These are phyloP conservation scores for Brassica juncea DNA, from an alignment of 345 rosid genomes.

Conservation along the genomic window DNA sequence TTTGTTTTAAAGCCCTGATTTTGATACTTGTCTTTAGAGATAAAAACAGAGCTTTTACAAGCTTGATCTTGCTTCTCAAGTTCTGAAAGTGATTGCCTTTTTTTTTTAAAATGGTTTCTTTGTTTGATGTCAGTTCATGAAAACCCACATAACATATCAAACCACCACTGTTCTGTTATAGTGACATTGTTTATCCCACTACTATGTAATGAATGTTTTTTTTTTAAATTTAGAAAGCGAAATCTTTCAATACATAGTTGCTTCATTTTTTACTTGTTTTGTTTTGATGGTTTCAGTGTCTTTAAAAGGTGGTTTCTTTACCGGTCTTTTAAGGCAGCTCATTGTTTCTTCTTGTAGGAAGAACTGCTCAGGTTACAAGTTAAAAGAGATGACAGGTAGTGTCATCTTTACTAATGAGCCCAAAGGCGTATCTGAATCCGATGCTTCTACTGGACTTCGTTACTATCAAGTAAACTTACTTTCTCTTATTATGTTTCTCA, in stretches of 20 bases:
- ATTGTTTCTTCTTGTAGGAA: conserved; percentile 44
- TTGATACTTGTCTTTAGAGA: neutral
- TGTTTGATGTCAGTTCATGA: conserved; percentile 22
- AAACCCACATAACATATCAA: conserved; percentile 35
- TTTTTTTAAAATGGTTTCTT: neutral
- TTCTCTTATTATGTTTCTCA: neutral
- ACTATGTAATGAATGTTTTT: neutral
- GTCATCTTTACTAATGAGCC: conserved; percentile 59
- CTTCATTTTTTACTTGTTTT: neutral
- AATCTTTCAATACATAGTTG: neutral
- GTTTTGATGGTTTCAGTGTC: neutral
- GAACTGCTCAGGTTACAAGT: conserved; percentile 78
- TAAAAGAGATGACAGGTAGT: conserved; percentile 85
- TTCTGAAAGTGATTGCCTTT: conserved; percentile 10
- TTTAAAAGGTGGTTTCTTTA: neutral
- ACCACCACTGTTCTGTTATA: conserved; percentile 9
- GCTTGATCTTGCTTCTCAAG: conserved; percentile 20
- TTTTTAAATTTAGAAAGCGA: neutral
- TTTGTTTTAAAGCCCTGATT: neutral
- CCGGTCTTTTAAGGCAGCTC: neutral
- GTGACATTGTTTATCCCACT: neutral
- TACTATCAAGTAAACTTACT: conserved; percentile 57
- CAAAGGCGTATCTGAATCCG: conserved; percentile 50
- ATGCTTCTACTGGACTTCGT: conserved; percentile 51
- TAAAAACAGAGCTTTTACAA: neutral